Conservation (phyloP, 2,329 filamentous ascomycete genomes). For the Colletotrichum eleusines region DNA sequence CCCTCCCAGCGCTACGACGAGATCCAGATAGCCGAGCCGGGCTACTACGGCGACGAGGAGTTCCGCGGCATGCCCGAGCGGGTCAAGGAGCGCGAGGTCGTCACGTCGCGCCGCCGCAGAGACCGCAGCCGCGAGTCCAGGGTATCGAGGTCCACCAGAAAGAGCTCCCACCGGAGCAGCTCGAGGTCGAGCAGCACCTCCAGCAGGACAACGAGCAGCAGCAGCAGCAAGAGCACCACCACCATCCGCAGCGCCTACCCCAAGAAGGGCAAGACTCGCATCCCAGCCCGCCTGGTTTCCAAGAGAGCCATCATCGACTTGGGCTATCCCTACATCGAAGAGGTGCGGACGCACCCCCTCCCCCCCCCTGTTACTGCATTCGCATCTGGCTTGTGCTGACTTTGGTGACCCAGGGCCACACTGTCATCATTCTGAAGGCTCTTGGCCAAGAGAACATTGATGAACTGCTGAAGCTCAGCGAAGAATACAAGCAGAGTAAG, state of each 20-base stretch:
- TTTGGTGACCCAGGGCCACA: constrained; percentile 71
- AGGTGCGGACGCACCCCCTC: constrained; percentile 78
- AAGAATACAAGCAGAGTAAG: constrained; percentile 76
- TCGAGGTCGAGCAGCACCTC: constrained; percentile 59
- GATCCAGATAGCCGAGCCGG: constrained; percentile 75
- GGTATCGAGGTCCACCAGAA: constrained; percentile 55
- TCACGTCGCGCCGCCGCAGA: constrained; percentile 61
- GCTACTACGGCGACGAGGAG: constrained; percentile 78
- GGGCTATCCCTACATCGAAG: constrained; percentile 87
- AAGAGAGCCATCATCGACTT: constrained; percentile 85
- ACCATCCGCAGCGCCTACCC: constrained; percentile 74
- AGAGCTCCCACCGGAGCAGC: constrained; percentile 53
- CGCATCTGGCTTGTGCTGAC: not conserved
- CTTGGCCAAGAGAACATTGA: constrained; percentile 93
- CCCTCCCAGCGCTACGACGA: constrained; percentile 70
- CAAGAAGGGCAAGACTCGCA: constrained; percentile 89
- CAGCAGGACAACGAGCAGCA: constrained; percentile 53
- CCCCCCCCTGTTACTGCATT: not conserved
- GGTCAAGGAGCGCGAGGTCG: constrained; percentile 72
- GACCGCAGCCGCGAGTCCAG: constrained; percentile 57
- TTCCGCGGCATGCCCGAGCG: constrained; percentile 72
- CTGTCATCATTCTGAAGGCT: constrained; percentile 84
- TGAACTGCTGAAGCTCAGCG: constrained; percentile 85
- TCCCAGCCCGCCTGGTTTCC: constrained; percentile 84
- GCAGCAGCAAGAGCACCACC: constrained; percentile 62